phyloP scores from a whole-genome alignment of 2,329 filamentous ascomycete genomes.

The Hypoxylon sp. region DNA sequence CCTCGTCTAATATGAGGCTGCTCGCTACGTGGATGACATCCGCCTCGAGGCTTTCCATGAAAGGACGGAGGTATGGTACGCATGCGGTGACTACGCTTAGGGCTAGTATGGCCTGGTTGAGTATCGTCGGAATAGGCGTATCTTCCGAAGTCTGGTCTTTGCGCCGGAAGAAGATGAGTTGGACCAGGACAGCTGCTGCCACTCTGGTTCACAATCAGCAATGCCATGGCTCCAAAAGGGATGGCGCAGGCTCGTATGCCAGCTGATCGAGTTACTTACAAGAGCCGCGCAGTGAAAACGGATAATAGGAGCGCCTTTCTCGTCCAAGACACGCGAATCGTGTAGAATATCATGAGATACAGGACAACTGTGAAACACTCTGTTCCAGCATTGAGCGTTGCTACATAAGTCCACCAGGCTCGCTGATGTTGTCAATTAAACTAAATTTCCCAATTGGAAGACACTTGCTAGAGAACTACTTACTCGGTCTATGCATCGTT shows the following conservation, averaged over 20 bases:
- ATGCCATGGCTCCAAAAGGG: neutral
- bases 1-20: slow-evolving; percentile 1
- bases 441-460: neutral
- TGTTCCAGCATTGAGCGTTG: neutral
- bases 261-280: neutral
- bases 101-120: neutral
- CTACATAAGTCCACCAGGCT: slow-evolving; percentile 14
- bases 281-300: neutral
- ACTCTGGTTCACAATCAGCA: slow-evolving; percentile 2
- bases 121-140: slow-evolving; percentile 3
- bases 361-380: neutral
- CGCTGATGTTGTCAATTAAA: neutral
- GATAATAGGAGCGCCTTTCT: slow-evolving; percentile 3
- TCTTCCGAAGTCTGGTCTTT: neutral
- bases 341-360: slow-evolving; percentile 1
- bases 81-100: slow-evolving; percentile 6
- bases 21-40: neutral
- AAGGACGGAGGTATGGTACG: slow-evolving; percentile 2
- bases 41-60: slow-evolving; percentile 6
- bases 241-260: neutral
- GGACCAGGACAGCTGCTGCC: neutral
- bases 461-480: neutral
- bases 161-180: neutral
- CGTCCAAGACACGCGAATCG: neutral
- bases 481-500: slow-evolving; percentile 4